Base-by-base conservation (phyloP, 768 basidiomycete genomes). In the Pisolithus microcarpus region DNA sequence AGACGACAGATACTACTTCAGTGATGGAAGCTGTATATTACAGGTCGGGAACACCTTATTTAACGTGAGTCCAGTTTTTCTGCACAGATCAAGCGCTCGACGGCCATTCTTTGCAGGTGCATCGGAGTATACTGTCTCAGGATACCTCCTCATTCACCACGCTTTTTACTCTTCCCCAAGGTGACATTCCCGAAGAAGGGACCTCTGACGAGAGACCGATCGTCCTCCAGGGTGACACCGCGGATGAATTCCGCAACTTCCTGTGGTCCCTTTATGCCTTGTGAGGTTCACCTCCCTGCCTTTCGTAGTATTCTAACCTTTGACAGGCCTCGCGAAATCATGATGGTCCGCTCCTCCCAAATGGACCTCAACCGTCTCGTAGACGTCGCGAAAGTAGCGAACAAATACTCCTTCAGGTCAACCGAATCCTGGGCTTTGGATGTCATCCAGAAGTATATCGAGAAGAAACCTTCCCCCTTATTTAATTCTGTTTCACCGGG, bases 201-300 rank as follows among this genome's bases (percentile, higher is more conserved):
- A 63, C 60, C 15, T 80, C 78, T 8, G 87, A 89, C 58, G 75
- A 76, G 23, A 76, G 79, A 51, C 86, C 87, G 1, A 77, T 90
- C 34, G 54, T 79, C 28, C 72, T 89, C 30, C 64, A 65, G 2
- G 86, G 85, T 0, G 84, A 88, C 53, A 79, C 77, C 0, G 73
- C 76, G 8, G 65, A 74, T 3, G 84, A 88, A 63, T 89, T 90
- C 61, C 75, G 77, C 45, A 76, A 83, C 61, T 85, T 90, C 58
- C 74, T 90, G 30, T 86, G 82, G 82, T 80, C 80, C 1, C 65
- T 88, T n/a, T 88, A 89, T 58, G 84, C 85, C 7, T 60, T 84
- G 86, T 87, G 58, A 67, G 84, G 63, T 37, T 51, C 49, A 49
- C 9, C 18, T 18, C 6, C 19, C 9, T 48, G 38, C 13, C 21